These are phyloP conservation scores for Macrophomina pseudophaseolina DNA, from an alignment of 2,329 filamentous ascomycete genomes.

Conservation along the genomic window DNA sequence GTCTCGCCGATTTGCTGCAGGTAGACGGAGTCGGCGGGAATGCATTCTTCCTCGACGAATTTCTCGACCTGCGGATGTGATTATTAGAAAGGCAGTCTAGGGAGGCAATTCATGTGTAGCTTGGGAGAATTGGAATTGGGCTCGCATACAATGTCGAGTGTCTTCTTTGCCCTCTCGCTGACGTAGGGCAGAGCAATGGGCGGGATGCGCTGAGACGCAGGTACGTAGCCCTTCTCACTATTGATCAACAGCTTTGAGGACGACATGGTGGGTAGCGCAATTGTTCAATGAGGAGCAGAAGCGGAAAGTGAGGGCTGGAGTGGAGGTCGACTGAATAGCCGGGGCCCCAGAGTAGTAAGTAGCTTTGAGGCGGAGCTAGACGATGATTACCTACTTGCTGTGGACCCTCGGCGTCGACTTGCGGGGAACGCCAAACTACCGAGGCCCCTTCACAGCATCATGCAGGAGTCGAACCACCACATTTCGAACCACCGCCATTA, in stretches of 20 bases:
- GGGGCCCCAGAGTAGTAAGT: constrained; percentile 23
- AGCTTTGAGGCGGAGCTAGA: constrained; percentile 8
- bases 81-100: constrained; percentile 50
- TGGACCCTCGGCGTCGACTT: constrained; percentile 16
- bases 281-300: neutral
- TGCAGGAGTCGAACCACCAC: constrained; percentile 11
- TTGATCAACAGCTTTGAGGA: constrained; percentile 39
- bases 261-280: constrained; percentile 16
- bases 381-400: constrained; percentile 12
- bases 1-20: constrained; percentile 79
- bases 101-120: neutral
- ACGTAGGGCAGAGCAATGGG: constrained; percentile 67
- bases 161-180: constrained; percentile 83
- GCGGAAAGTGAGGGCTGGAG: neutral
- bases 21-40: constrained; percentile 76
- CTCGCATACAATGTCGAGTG: constrained; percentile 71
- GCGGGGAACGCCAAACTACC: constrained; percentile 21
- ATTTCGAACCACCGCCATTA: neutral
- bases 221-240: constrained; percentile 42
- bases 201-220: constrained; percentile 63
- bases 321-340: neutral
- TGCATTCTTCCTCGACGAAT: constrained; percentile 94
- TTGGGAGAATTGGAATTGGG: neutral
- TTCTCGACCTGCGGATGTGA: constrained; percentile 70
- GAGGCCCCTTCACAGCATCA: constrained; percentile 12